Percentiles rank a stretch among this genome's conserved stretches.
These are phyloP conservation scores for Anthoceros angustus DNA, from an alignment of 225 moss, liverwort and hornwort species.

Conservation along the genomic window DNA sequence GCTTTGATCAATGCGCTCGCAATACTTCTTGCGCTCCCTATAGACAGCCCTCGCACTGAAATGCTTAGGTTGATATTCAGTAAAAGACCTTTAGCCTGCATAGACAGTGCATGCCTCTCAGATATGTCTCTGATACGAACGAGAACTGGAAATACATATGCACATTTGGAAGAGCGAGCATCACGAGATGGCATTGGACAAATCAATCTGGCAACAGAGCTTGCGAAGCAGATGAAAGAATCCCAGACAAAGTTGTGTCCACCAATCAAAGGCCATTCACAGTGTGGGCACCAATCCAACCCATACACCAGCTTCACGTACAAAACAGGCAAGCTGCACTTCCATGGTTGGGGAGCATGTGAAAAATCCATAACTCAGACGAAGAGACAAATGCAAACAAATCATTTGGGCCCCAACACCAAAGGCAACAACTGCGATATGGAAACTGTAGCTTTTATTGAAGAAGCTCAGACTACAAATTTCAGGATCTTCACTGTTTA, in stretches of 20 bases:
- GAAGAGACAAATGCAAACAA: constrained; percentile 16
- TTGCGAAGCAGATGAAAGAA: too few species aligned
- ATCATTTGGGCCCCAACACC: constrained; percentile 15
- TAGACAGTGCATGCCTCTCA: constrained; percentile 20
- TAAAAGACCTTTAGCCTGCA: constrained; percentile 96
- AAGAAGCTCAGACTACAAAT: constrained; percentile 12
- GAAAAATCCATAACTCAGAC: constrained; percentile 22
- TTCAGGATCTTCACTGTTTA: constrained; percentile 32
- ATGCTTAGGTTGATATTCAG: constrained; percentile 96
- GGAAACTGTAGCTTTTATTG: constrained; percentile 38
- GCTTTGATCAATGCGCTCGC: constrained; percentile 80
- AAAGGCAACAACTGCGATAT: constrained; percentile 24
- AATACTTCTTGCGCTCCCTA: constrained; percentile 85
- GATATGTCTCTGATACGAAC: neutral
- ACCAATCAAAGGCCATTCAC: too few species aligned
- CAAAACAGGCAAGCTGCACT: too few species aligned
- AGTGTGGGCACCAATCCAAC: neutral
- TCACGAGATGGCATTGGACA: neutral
- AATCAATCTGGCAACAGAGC: neutral
- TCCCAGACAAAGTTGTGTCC: too few species aligned
- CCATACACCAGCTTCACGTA: too few species aligned
- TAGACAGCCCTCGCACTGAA: constrained; percentile 99
- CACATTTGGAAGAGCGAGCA: too few species aligned
- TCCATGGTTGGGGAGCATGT: neutral
- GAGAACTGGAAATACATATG: too few species aligned